Evolutionary conservation across 345 rosid species (phyloP), one percentile per base, ranked within the genome.

Genomic region (Turnera subulata): DNA sequence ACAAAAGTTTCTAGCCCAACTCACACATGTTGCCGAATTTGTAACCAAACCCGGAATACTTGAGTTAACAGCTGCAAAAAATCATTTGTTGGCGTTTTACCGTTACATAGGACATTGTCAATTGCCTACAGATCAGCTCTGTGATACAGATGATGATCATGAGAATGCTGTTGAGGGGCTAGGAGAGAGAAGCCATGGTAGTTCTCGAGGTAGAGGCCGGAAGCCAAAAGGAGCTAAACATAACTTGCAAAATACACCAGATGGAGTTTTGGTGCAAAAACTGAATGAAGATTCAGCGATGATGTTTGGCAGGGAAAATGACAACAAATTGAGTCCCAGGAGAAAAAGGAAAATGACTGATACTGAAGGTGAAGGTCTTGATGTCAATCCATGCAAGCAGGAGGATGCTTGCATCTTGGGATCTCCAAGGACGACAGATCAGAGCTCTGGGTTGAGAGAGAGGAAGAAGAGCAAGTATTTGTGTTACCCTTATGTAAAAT

Each of bases 381-480:
- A 56, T 52, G 56, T 15, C 22, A 22, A 43, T 35, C 57, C 39
- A 16, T 59, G 60, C 35, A 29, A 29, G 35, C 35, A 29, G 35
- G 35, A 29, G 8, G 63, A 32, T 38, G 37, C 46, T 64, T 56
- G 33, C 43, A 38, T 23, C 62, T 39, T 53, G 55, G 43, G 44
- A 58, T 51, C 70, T 65, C 57, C 59, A 47, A 24, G 10, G 35
- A 58, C 50, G 19, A 18, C 19, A 10, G 71, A 59, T n/a, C 74
- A 47, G 50, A 61, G 73, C 58, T 64, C 62, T 40, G 87, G 75
- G 24, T 60, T 67, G 40, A 81, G 89, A 71, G 78, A 74, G 56
- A 73, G 89, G 64, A 86, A 69, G 76, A 83, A 73, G 79, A 86
- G 94, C 76, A 86, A 71, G 78, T 86, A 81, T 56, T 71, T 86